phyloP scores from a whole-genome alignment of 176 grass and related monocot species.

The Cymbopogon citratus region DNA sequence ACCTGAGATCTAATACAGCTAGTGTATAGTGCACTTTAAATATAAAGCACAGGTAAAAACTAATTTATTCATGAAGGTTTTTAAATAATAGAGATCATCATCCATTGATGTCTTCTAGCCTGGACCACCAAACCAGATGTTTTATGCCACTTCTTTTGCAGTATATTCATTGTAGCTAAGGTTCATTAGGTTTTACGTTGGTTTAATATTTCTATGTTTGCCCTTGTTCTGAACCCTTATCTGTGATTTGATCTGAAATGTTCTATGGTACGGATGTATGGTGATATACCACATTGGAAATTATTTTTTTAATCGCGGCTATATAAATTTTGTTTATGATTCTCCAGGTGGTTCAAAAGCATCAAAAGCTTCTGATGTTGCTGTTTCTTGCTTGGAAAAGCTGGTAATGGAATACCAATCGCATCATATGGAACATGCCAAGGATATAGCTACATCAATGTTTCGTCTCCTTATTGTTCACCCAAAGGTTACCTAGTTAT shows the following conservation, averaged over 20 bases:
- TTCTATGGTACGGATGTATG: not conserved
- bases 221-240: not conserved
- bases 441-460: slow-evolving; percentile 59
- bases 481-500: slow-evolving; percentile 48
- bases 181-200: not conserved
- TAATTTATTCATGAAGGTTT: not conserved
- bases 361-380: slow-evolving; percentile 68
- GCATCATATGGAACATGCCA: slow-evolving; percentile 48
- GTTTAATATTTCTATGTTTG: not conserved
- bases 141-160: not conserved
- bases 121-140: not conserved
- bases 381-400: slow-evolving; percentile 77
- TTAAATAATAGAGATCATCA: not conserved
- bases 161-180: slow-evolving; percentile 7
- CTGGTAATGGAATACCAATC: slow-evolving; percentile 57
- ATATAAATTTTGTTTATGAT: slow-evolving; percentile 11
- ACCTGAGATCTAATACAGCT: not conserved
- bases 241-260: not conserved
- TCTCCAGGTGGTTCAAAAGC: slow-evolving; percentile 57
- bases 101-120: not conserved
- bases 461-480: slow-evolving; percentile 80
- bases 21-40: no score
- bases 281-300: not conserved
- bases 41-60: not conserved
- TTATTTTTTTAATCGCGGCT: not conserved